Base-by-base conservation (phyloP, 148 eudicot genomes). In the Limonium bicolor region DNA sequence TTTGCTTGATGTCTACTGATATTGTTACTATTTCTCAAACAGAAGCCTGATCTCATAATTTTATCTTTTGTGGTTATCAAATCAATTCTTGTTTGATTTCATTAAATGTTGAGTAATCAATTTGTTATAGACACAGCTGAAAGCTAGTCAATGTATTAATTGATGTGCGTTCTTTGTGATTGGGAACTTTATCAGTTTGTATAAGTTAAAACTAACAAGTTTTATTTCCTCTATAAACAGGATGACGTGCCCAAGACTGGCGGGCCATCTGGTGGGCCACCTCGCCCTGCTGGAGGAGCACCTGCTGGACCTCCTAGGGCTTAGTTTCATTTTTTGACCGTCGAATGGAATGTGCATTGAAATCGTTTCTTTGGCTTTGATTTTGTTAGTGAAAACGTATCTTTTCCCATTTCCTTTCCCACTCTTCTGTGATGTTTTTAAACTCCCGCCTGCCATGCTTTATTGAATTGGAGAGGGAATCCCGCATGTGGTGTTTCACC, bases 201-300 rank as follows among this genome's bases (percentile, higher is more conserved):
- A 20, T 40, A 14, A 40, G 26, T 40, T 24, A 40, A 20, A 9
- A n/a, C n/a, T n/a, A n/a, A n/a, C n/a, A n/a, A n/a, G n/a, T 20
- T 3, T 10, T 5, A 3, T 8, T 40, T 7, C 4, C 13, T 40
- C 2, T 40, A 11, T 41, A 3, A 11, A 12, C 15, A 41, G 46
- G 46, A 41, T 12, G 46, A 41, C 46, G 8, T 41, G 27, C 46
- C 46, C 2, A 41, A 41, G 46, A 14, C 46, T 12, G 46, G 46
- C 6, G 26, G 22, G 7, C 42, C 42, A 5, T 20, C 20, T 6
- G 40, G 14, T 0, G 46, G 27, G 21, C 46, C 46, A 15, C 26
- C 26, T 17, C 27, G 7, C 14, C 27, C 16, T 41, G 27, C 46
- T 21, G n/a, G n/a, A n/a, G n/a, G n/a, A n/a, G n/a, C n/a, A n/a